phyloP scores from a whole-genome alignment of 2,329 filamentous ascomycete species.

The Ceratocystiopsis sp. region DNA sequence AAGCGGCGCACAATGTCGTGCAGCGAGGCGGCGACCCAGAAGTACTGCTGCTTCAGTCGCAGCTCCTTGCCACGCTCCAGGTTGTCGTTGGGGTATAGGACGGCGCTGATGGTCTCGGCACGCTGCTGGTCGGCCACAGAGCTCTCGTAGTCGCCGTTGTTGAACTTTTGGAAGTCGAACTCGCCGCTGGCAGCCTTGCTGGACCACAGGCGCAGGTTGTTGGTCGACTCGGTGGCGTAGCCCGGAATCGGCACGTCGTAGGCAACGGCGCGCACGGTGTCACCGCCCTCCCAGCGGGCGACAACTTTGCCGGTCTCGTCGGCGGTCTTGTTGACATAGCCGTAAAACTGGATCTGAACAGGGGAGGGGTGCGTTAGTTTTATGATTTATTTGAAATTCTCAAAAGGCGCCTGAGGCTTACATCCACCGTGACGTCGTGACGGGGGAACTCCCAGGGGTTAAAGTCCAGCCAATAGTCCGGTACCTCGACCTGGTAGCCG shows the following conservation, averaged over 20 bases:
- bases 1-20: constrained; percentile 94
- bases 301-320: constrained; percentile 62
- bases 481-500: constrained; percentile 94
- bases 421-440: constrained; percentile 85
- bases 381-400: too few relatives aligned
- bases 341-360: constrained; percentile 74
- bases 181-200: constrained; percentile 94
- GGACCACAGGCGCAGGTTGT: constrained; percentile 94
- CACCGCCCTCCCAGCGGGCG: constrained; percentile 77
- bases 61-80: constrained; percentile 93
- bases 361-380: neutral
- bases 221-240: constrained; percentile 76
- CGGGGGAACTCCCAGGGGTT: constrained; percentile 98
- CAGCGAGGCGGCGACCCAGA: constrained; percentile 95
- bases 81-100: constrained; percentile 95
- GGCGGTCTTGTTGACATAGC: constrained; percentile 56
- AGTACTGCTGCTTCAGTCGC: constrained; percentile 97
- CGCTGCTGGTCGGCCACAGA: constrained; percentile 96
- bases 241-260: constrained; percentile 90
- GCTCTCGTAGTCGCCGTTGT: constrained; percentile 92
- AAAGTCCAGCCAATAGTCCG: constrained; percentile 98
- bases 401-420: constrained; percentile 19
- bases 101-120: constrained; percentile 96
- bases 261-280: constrained; percentile 79
- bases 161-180: constrained; percentile 99